A percentile compares a stretch with the other conserved stretches of the same genome.
These are phyloP conservation scores for Salvia sclarea DNA, from an alignment of 305 asterid genomes.

Conservation along the genomic window DNA sequence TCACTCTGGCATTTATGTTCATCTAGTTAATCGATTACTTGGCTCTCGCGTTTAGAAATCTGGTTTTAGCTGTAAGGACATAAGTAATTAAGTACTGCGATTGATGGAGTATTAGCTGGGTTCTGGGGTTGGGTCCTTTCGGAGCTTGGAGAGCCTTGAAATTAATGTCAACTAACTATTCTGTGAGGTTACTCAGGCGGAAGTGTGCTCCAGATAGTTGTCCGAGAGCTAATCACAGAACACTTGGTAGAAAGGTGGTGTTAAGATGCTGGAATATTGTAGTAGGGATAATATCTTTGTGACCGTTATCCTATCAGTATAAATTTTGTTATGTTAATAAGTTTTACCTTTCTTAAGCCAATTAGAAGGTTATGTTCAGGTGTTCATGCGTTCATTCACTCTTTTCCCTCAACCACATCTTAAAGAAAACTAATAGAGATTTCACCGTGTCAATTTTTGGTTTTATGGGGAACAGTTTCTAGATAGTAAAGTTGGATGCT, in stretches of 20 bases:
- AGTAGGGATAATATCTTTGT: neutral
- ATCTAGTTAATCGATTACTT: neutral
- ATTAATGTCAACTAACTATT: neutral
- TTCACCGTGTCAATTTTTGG: slow-evolving; percentile 2
- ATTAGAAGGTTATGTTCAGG: neutral
- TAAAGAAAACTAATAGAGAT: neutral
- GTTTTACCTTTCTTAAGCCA: neutral
- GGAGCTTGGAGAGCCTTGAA: slow-evolving; percentile 21
- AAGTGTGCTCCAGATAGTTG: neutral
- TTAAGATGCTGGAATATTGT: slow-evolving; percentile 1
- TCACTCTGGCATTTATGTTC: neutral
- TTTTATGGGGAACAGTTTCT: neutral
- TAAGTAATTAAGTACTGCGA: too few species aligned
- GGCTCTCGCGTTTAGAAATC: neutral
- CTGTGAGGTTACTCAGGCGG: slow-evolving; percentile 10
- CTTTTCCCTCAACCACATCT: neutral
- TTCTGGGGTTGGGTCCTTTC: slow-evolving; percentile 9
- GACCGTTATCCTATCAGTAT: neutral
- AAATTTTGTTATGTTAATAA: neutral
- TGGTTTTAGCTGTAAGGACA: neutral
- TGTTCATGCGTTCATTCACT: neutral
- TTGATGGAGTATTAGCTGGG: neutral
- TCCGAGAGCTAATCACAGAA: neutral
- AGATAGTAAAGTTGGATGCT: slow-evolving; percentile 6
- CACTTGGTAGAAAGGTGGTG: neutral